Evolutionary conservation across 1,139 yeast species (phyloP).

Genomic region (Protomyces lactucae-debilis): DNA sequence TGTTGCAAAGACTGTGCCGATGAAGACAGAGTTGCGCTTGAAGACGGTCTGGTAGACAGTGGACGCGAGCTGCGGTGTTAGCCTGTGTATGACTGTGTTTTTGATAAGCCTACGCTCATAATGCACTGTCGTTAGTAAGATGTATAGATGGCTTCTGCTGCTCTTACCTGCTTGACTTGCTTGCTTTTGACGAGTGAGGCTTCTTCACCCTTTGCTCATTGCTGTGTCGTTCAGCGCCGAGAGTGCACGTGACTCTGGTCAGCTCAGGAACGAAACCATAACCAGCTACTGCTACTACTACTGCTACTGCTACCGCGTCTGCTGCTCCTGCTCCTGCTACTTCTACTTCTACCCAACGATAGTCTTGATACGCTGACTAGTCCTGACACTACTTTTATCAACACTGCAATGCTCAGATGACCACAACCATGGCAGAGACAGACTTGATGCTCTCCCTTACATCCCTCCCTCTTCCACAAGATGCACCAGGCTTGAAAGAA

Average conservation of each 20-base stretch:
- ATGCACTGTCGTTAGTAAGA: background rate
- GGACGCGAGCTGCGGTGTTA: conserved; percentile 41
- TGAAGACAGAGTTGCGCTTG: conserved; percentile 90
- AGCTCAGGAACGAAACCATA: background rate
- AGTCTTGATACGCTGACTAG: too few relatives aligned
- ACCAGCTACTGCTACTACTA: too few relatives aligned
- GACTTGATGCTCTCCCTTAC: background rate
- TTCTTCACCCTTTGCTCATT: too few relatives aligned
- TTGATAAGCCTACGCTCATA: background rate
- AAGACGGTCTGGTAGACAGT: conserved; percentile 64
- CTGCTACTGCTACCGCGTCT: too few relatives aligned
- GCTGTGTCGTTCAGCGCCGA: background rate
- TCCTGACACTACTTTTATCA: too few relatives aligned
- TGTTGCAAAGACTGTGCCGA: conserved; percentile 75
- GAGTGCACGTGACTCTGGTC: background rate
- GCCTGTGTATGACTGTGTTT: background rate
- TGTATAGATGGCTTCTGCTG: too few relatives aligned
- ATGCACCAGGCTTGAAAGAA: background rate
- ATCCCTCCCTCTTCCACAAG: background rate
- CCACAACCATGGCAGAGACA: background rate
- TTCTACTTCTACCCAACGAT: too few relatives aligned
- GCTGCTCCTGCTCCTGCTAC: too few relatives aligned
- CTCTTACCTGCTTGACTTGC: too few relatives aligned
- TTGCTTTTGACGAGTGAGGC: too few relatives aligned
- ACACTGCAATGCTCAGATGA: background rate